Evolutionary conservation across 768 basidiomycete genomes (phyloP), one percentile per base, ranked within the genome.

Genomic region (Pisolithus albus): DNA sequence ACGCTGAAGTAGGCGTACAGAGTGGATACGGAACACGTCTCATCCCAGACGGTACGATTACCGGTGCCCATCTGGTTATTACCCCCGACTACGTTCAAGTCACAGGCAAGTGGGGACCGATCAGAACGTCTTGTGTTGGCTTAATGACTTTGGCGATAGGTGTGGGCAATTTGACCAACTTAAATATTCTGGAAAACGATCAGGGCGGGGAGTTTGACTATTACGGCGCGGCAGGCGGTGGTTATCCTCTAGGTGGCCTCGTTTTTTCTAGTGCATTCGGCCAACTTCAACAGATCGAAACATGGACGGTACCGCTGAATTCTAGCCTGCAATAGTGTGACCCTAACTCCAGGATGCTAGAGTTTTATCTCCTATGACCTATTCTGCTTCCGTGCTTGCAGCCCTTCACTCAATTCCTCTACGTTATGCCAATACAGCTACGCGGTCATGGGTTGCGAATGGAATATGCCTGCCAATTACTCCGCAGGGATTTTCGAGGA

Each of bases 51-150:
- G 88, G 84, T 28, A 68, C 82, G n/a, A 79, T 88, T 59, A 72
- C 70, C 1, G 82, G 82, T 47, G 84, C 79, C 16, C 85, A 84
- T 61, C 79, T 87, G 62, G 74, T 88, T 5, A 73, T 79, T 55
- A 87, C 88, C 0, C 82, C 85, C n/a, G 82, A 84, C 63, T 89
- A 81, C 63, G 73, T 88, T 32, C 86, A 86, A 60, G 69, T 88
- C 49, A 82, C 81, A 37, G 89, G 84, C 72, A 48, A 36, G 63
- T 53, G 13, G 21, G 46, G 47, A 1, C 24, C 15, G 6, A 52
- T 56, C 9, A 58, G 57, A 21, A 37, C 65, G 6, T 34, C 5
- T 15, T 34, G 5, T 15, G 58, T 63, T 24, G 57, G 57, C 18
- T 58, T 56, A 55, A 19, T 63, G 58, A 61, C 50, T 19, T 21